A percentile compares a stretch with the other conserved stretches of the same genome.
phyloP scores from a whole-genome alignment of 352 stramenopile genomes.

The Thraustochytrium sp. region DNA sequence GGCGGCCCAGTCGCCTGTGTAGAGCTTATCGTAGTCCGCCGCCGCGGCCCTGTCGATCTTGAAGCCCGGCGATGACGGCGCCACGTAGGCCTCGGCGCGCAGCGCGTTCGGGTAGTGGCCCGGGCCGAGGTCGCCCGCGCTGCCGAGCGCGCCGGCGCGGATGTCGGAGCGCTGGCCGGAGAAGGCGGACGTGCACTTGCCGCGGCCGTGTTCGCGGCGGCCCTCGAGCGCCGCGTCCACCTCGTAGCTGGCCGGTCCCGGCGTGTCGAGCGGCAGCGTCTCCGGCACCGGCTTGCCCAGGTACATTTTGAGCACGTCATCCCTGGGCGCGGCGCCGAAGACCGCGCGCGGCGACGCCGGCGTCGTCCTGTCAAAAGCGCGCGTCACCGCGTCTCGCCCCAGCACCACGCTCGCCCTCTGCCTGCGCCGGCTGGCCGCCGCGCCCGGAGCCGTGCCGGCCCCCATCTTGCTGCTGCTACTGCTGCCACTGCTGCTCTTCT shows the following conservation, averaged over 20 bases:
- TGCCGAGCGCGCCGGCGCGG: not conserved
- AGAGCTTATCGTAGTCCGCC: not conserved
- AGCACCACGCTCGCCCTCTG: too few species aligned
- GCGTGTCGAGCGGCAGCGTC: not conserved
- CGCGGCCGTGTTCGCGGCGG: not conserved
- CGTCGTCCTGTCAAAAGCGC: not conserved
- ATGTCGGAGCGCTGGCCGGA: not conserved
- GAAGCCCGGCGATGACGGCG: not conserved
- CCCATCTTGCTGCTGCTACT: too few species aligned
- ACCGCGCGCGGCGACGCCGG: not conserved
- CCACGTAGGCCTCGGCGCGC: not conserved
- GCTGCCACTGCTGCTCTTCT: too few species aligned
- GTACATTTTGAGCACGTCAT: not conserved
- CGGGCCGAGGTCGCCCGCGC: not conserved
- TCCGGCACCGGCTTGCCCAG: not conserved
- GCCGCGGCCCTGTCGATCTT: not conserved
- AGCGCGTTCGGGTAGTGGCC: not conserved
- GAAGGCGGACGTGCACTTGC: not conserved
- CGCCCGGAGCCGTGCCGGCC: too few species aligned
- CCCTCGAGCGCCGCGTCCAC: too few species aligned
- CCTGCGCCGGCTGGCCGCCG: too few species aligned
- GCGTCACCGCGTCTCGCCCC: not conserved
- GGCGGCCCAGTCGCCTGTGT: not conserved
- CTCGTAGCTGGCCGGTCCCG: not conserved
- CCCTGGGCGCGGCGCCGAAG: not conserved